Percentiles rank a stretch among this genome's conserved stretches.
phyloP scores from a whole-genome alignment of 1,284 basidiomycete genomes.

The Pseudozyma sp. region DNA sequence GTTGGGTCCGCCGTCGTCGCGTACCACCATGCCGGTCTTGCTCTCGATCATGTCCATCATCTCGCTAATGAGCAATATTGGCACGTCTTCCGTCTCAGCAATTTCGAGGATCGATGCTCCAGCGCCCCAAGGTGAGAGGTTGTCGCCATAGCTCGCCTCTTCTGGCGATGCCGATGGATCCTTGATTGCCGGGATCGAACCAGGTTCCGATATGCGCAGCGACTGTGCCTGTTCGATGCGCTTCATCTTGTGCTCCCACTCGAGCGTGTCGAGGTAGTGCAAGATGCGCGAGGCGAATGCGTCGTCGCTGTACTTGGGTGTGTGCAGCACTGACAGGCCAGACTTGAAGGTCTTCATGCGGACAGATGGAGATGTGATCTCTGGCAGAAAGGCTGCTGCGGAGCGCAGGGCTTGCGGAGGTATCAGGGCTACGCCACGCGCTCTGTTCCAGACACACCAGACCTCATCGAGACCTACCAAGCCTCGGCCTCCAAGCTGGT shows the following conservation, averaged over 20 bases:
- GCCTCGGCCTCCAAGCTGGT: constrained; percentile 36
- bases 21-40: constrained; percentile 47
- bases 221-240: constrained; percentile 44
- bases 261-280: constrained; percentile 45
- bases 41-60: constrained; percentile 59
- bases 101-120: constrained; percentile 58
- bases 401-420: constrained; percentile 85
- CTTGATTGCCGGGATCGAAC: background rate
- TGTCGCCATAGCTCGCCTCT: constrained; percentile 38
- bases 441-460: constrained; percentile 97
- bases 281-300: constrained; percentile 54
- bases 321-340: constrained; percentile 85
- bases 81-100: constrained; percentile 51
- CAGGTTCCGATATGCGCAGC: constrained; percentile 23
- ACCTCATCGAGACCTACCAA: constrained; percentile 90
- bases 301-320: constrained; percentile 72
- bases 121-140: constrained; percentile 33
- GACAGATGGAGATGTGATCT: constrained; percentile 79
- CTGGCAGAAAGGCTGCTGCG: constrained; percentile 78
- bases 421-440: constrained; percentile 86
- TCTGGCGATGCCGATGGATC: constrained; percentile 8
- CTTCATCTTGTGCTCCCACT: constrained; percentile 43
- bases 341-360: constrained; percentile 77
- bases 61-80: constrained; percentile 57
- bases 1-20: constrained; percentile 59